These are phyloP conservation scores for Exophiala xenobiotica DNA, from an alignment of 2,329 filamentous ascomycete genomes.

Conservation along the genomic window DNA sequence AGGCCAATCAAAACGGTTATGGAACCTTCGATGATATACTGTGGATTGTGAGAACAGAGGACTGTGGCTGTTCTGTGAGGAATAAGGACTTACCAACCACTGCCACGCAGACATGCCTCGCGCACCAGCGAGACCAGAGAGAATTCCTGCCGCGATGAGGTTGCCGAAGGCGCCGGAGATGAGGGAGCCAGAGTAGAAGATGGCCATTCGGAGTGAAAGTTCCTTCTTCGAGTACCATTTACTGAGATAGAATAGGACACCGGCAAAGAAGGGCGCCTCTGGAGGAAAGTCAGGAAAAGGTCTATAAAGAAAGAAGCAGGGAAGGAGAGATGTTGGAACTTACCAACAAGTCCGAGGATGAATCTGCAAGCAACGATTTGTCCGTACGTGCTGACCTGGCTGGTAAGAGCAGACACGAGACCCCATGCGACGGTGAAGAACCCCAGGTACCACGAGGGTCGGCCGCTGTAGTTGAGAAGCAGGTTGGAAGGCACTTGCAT, in stretches of 20 bases:
- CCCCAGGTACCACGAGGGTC: slow-evolving; percentile 49
- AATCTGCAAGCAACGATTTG: slow-evolving; percentile 47
- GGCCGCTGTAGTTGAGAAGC: slow-evolving; percentile 41
- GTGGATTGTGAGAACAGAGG: too few relatives aligned
- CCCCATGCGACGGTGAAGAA: slow-evolving; percentile 45
- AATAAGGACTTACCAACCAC: slow-evolving; percentile 33
- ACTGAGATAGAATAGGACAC: slow-evolving; percentile 48
- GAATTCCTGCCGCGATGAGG: slow-evolving; percentile 53
- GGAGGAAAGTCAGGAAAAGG: slow-evolving; percentile 22
- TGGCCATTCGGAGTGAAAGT: slow-evolving; percentile 51
- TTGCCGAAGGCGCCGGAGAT: slow-evolving; percentile 55
- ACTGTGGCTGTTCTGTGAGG: too few relatives aligned
- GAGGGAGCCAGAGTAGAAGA: slow-evolving; percentile 53
- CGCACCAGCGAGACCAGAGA: slow-evolving; percentile 39
- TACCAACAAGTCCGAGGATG: slow-evolving; percentile 43
- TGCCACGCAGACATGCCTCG: slow-evolving; percentile 41
- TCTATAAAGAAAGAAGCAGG: slow-evolving; percentile 46
- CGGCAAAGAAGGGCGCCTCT: slow-evolving; percentile 50
- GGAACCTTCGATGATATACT: slow-evolving; percentile 41
- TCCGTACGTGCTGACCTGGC: slow-evolving; percentile 43
- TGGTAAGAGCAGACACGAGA: slow-evolving; percentile 45
- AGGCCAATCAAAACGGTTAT: slow-evolving; percentile 39
- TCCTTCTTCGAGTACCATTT: slow-evolving; percentile 55
- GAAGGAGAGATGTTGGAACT: slow-evolving; percentile 48
- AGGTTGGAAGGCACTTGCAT: slow-evolving; percentile 47